Base-by-base conservation (phyloP, 2,329 filamentous ascomycete species). In the Penicillium sp. region DNA sequence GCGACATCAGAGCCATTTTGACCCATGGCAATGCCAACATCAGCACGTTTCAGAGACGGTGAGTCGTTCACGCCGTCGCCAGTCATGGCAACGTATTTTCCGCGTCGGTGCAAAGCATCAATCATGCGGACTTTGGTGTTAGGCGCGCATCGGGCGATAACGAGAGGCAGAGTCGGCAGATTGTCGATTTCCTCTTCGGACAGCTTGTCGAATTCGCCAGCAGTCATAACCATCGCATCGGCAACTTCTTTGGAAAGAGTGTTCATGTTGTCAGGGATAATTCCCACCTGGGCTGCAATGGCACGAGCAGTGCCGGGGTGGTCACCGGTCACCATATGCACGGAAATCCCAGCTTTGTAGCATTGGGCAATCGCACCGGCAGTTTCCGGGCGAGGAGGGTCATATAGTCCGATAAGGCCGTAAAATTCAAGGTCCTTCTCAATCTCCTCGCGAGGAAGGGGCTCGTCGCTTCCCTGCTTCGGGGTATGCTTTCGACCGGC, bases 11-110 rank as follows among this genome's bases (percentile, higher is more conserved):
- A 90, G 1, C 90, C 90, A 4, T 86, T 84, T 70, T 82, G 74
- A 16, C 90, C 90, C 90, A 95, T 95, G 42, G 89, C 89, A 60
- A 94, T 95, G 61, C 89, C 90, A 12, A 95, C 89, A 67, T 95
- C 90, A 6, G 89, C 88, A 23, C 83, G 82, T 59, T 90, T 90
- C 36, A 95, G 78, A 2, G 89, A 91, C 0, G 90, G 90, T 3
- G 88, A 89, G 67, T 95, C 90, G 66, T 95, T 95, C 57, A 94
- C 90, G 50, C 90, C 90, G 59, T 95, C 90, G 61, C 90, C 90
- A 26, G 90, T 95, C 89, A 95, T 94, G 50, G 89, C 90, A 68
- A 87, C 89, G 70, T 88, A 93, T 10, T 81, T 80, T 15, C 85
- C 82, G 38, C 89, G 85, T 23, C 72, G 66, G 47, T 74, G 73